These are phyloP conservation scores for Symbiotaphrina buchneri DNA, from an alignment of 495 filamentous ascomycete species.

Conservation along the genomic window DNA sequence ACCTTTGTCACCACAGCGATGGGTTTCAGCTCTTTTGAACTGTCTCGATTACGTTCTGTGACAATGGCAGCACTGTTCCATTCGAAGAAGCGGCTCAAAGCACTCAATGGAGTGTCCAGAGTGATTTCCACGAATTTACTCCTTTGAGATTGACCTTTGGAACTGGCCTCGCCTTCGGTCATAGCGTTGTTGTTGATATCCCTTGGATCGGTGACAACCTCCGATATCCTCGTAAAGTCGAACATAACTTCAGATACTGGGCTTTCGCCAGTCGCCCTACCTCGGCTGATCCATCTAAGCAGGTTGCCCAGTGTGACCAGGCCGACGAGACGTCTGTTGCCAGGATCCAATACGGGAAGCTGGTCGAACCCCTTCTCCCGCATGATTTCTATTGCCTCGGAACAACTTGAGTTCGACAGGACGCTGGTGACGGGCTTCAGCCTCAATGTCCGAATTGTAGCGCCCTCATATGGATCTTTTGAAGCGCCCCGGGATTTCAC, in stretches of 20 bases:
- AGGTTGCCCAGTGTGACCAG: conserved; percentile 87
- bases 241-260: conserved; percentile 89
- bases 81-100: conserved; percentile 79
- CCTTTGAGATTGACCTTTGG: conserved; percentile 12
- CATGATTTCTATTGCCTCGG: conserved; percentile 89
- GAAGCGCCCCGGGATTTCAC: conserved; percentile 6
- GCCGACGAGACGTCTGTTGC: conserved; percentile 50
- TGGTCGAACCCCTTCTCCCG: conserved; percentile 93
- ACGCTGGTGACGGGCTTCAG: conserved; percentile 86
- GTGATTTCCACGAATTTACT: conserved; percentile 87
- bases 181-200: too few species aligned
- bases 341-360: conserved; percentile 61
- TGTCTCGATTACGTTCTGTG: conserved; percentile 41
- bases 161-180: not conserved
- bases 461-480: conserved; percentile 38
- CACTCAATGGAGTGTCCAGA: conserved; percentile 60
- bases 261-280: conserved; percentile 45
- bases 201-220: conserved; percentile 68
- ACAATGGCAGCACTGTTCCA: conserved; percentile 94
- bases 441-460: conserved; percentile 57
- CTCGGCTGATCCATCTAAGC: conserved; percentile 68
- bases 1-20: conserved; percentile 92
- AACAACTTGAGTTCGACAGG: conserved; percentile 37
- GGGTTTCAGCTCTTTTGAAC: conserved; percentile 39
- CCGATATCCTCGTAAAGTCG: conserved; percentile 63